Evolutionary conservation across 2,329 filamentous ascomycete species (phyloP), one percentile per base, ranked within the genome.

Genomic region (Neofusicoccum sp.): DNA sequence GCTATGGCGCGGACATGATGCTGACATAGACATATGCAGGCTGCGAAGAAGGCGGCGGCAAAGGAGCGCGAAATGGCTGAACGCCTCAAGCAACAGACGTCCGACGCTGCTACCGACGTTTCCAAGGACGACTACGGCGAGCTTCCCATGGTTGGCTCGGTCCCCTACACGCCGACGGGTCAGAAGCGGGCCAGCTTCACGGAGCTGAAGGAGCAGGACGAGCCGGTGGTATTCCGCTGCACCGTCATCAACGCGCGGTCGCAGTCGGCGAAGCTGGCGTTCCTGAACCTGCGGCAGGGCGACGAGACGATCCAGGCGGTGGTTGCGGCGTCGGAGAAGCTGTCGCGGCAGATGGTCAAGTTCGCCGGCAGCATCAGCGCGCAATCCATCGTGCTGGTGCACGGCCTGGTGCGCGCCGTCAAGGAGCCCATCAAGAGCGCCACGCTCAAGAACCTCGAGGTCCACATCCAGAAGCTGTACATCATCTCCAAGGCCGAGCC

Each of bases 311-410:
- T 97, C 43, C 93, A 97, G 81, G 92, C 89, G 58, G 89, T 97
- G 41, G 81, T 92, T 14, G 84, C 85, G 16, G 89, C 87, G 54
- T 86, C 78, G 67, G 79, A 79, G 66, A 85, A 71, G 78, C 82
- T 74, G 86, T 92, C 71, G 87, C 89, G 88, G 75, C 92, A 91
- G 78, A 98, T 98, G 94, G 91, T 97, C 74, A 98, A 98, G 81
- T 98, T 91, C 87, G 87, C 90, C 56, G 87, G 86, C 52, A 84
- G 81, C 47, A 79, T 97, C 68, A 89, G 87, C 72, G 83, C 89
- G 49, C 94, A 97, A 82, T 92, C 89, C 69, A 93, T 90, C 70
- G 88, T 97, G 31, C 81, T 88, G 44, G 88, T 97, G 65, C 91
- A 96, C 72, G 95, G 90, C 68, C 80, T 84, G 36, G 89, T 98